Percentiles rank a stretch among this genome's conserved stretches.
These are phyloP conservation scores for Starmerella davenportii DNA, from an alignment of 805 yeast species.

Conservation along the genomic window DNA sequence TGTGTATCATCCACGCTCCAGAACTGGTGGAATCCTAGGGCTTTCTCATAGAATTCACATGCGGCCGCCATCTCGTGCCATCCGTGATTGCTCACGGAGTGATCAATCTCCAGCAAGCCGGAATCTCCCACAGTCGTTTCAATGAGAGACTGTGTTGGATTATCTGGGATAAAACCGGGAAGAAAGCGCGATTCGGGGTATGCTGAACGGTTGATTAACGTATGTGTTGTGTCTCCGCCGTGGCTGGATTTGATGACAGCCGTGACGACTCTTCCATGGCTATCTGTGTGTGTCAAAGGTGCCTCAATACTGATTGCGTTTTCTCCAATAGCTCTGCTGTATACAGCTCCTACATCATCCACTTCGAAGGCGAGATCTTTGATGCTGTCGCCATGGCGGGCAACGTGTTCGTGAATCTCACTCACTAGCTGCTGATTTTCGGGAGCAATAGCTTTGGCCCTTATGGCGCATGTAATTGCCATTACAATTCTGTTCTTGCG, in stretches of 20 bases:
- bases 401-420: constrained; percentile 31
- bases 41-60: constrained; percentile 40
- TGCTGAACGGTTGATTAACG: constrained; percentile 35
- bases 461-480: constrained; percentile 28
- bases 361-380: constrained; percentile 59
- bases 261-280: constrained; percentile 31
- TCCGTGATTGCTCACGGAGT: constrained; percentile 61
- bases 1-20: constrained; percentile 76
- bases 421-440: constrained; percentile 18
- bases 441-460: constrained; percentile 18
- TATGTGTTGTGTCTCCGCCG: constrained; percentile 48
- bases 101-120: constrained; percentile 38
- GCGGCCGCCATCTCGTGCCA: constrained; percentile 48
- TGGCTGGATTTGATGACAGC: constrained; percentile 34
- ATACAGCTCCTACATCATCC: constrained; percentile 30
- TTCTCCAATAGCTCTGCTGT: constrained; percentile 28
- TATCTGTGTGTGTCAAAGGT: constrained; percentile 24
- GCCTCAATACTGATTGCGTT: constrained; percentile 31
- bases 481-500: constrained; percentile 37
- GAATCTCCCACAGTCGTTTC: constrained; percentile 24
- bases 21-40: constrained; percentile 57
- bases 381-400: constrained; percentile 62
- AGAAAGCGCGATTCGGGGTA: constrained; percentile 29
- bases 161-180: constrained; percentile 30
- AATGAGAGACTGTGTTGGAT: constrained; percentile 13